These are phyloP conservation scores for Glycyrrhiza uralensis DNA, from an alignment of 306 rosid genomes.

Conservation along the genomic window DNA sequence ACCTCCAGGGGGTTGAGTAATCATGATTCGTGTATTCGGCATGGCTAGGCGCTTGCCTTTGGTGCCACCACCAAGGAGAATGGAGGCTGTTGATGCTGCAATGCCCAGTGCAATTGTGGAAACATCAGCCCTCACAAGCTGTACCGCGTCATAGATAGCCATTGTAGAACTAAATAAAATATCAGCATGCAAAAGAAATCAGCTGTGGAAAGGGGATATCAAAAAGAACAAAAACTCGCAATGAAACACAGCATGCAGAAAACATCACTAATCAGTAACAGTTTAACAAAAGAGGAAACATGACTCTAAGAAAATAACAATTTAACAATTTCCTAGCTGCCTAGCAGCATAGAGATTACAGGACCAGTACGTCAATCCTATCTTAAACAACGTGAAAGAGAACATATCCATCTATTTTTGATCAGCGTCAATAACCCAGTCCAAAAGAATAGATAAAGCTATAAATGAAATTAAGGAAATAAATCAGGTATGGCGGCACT, in stretches of 20 bases:
- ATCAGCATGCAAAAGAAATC: slow-evolving; percentile 30
- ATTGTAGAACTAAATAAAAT: slow-evolving; percentile 67
- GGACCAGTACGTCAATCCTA: neutral
- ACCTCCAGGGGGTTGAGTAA: slow-evolving; percentile 95
- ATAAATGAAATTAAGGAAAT: neutral
- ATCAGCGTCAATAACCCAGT: neutral
- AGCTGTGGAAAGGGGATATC: slow-evolving; percentile 8
- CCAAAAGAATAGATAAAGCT: neutral
- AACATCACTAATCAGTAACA: neutral
- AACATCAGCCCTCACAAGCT: slow-evolving; percentile 98
- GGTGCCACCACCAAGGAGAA: slow-evolving; percentile 90
- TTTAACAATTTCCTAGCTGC: neutral
- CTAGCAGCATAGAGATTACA: neutral
- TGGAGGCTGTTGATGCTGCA: slow-evolving; percentile 88
- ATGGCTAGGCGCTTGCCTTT: slow-evolving; percentile 96
- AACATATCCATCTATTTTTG: neutral
- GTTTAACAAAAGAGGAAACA: neutral
- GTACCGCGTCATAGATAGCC: slow-evolving; percentile 87
- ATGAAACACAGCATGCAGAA: neutral
- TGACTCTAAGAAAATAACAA: neutral
- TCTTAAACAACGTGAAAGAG: neutral
- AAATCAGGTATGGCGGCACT: neutral
- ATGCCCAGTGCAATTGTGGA: slow-evolving; percentile 91
- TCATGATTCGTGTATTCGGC: slow-evolving; percentile 95
- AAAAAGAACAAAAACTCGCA: slow-evolving; percentile 2